phyloP scores from a whole-genome alignment of 345 rosid genomes.

The Isatis tinctoria region DNA sequence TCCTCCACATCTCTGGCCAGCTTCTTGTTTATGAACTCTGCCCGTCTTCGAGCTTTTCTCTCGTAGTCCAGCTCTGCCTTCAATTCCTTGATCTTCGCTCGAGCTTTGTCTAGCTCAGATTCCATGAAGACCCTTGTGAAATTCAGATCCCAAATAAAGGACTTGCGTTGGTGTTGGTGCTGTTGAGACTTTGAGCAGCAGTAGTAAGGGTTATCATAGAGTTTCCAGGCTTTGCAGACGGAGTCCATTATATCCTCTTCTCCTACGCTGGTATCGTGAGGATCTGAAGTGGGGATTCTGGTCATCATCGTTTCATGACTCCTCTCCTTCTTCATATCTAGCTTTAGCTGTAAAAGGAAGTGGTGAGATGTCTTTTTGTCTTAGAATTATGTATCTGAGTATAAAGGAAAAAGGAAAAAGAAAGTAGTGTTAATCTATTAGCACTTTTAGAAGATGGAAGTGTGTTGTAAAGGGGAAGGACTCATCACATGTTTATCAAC shows the following conservation, averaged over 20 bases:
- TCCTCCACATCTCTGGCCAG: slow-evolving; percentile 63
- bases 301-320: slow-evolving; percentile 50
- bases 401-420: slow-evolving; percentile 38
- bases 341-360: slow-evolving; percentile 17
- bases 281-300: slow-evolving; percentile 32
- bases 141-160: slow-evolving; percentile 69
- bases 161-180: slow-evolving; percentile 29
- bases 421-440: slow-evolving; percentile 28
- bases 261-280: slow-evolving; percentile 8
- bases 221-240: slow-evolving; percentile 68
- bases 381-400: slow-evolving; percentile 4
- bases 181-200: slow-evolving; percentile 28
- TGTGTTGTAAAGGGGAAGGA: slow-evolving; percentile 37
- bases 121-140: slow-evolving; percentile 53
- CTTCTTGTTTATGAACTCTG: slow-evolving; percentile 55
- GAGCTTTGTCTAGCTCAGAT: slow-evolving; percentile 44
- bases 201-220: slow-evolving; percentile 71
- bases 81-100: slow-evolving; percentile 55
- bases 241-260: slow-evolving; percentile 37
- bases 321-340: slow-evolving; percentile 33
- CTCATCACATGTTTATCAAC: slow-evolving; percentile 42
- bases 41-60: slow-evolving; percentile 55
- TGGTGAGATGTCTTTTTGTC: not conserved
- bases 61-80: slow-evolving; percentile 69
- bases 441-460: slow-evolving; percentile 35